Evolutionary conservation across 371 early-diverging fungal species (phyloP).

Genomic region (Mortierella sp.): DNA sequence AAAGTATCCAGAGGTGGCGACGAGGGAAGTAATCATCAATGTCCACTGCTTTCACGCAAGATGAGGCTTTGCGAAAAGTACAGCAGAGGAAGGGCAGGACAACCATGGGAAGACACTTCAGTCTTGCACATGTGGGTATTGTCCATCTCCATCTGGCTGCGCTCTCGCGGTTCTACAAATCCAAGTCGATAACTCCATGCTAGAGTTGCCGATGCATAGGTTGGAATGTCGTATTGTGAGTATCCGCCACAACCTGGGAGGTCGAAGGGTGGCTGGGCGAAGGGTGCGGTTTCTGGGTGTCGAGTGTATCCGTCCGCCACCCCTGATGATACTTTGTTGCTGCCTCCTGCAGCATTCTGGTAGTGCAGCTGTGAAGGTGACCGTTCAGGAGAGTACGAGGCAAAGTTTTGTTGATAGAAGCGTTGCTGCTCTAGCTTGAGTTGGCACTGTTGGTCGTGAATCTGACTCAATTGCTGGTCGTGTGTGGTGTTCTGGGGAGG

Average conservation of each 20-base stretch:
- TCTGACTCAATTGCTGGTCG: constrained; percentile 30
- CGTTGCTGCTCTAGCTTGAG: constrained; percentile 53
- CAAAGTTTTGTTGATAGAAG: constrained; percentile 43
- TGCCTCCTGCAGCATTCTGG: constrained; percentile 21
- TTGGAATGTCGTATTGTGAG: constrained; percentile 26
- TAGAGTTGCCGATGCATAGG: constrained; percentile 25
- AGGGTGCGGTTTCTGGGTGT: constrained; percentile 42
- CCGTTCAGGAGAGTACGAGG: constrained; percentile 35
- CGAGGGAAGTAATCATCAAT: background rate
- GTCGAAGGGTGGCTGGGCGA: constrained; percentile 4
- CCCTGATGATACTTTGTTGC: constrained; percentile 2
- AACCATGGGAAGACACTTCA: constrained; percentile 8
- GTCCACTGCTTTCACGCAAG: constrained; percentile 33
- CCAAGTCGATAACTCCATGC: constrained; percentile 42
- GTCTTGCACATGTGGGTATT: constrained; percentile 30
- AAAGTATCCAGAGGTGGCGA: background rate
- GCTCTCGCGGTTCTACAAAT: constrained; percentile 50
- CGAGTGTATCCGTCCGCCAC: constrained; percentile 3
- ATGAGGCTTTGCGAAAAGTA: constrained; percentile 44
- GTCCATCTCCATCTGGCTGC: constrained; percentile 40
- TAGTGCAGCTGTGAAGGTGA: constrained; percentile 40
- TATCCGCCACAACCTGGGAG: constrained; percentile 1
- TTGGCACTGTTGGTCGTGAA: constrained; percentile 52
- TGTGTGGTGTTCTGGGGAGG: constrained; percentile 19
- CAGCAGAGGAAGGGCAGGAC: constrained; percentile 29